Evolutionary conservation across 2,329 filamentous ascomycete genomes (phyloP).

Genomic region (Aspergillus bombycis): DNA sequence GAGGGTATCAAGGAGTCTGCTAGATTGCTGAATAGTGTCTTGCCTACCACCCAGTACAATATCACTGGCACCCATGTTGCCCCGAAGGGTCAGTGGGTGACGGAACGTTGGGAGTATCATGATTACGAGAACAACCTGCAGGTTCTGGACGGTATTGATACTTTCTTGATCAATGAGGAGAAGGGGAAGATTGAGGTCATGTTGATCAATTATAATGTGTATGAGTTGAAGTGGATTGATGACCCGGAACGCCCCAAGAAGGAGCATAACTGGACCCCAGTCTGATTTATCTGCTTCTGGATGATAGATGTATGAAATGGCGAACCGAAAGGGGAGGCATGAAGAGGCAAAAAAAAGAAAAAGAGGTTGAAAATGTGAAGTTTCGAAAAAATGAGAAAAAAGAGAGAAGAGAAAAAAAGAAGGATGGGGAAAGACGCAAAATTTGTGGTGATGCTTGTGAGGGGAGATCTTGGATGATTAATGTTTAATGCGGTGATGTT

Average conservation of each 20-base stretch:
- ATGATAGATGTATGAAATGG: too few relatives aligned
- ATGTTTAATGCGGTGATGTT: too few relatives aligned
- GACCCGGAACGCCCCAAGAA: not conserved
- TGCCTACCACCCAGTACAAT: slow-evolving; percentile 12
- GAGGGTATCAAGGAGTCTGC: slow-evolving; percentile 12
- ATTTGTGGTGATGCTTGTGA: too few relatives aligned
- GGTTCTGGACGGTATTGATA: slow-evolving; percentile 13
- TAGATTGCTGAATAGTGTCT: slow-evolving; percentile 9
- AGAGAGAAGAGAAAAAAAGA: too few relatives aligned
- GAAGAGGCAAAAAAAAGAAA: too few relatives aligned
- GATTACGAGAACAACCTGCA: slow-evolving; percentile 1
- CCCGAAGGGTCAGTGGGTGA: slow-evolving; percentile 8
- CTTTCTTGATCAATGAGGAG: slow-evolving; percentile 10
- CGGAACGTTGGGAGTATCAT: slow-evolving; percentile 14
- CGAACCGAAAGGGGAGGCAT: too few relatives aligned
- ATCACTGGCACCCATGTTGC: slow-evolving; percentile 12
- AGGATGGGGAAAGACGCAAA: fast-evolving
- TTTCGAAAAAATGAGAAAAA: too few relatives aligned
- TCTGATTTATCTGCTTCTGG: not conserved
- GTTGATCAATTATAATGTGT: slow-evolving; percentile 14
- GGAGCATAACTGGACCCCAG: not conserved
- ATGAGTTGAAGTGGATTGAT: not conserved
- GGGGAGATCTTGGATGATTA: too few relatives aligned
- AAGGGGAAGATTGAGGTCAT: slow-evolving; percentile 12
- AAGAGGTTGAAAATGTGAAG: too few relatives aligned